Percentiles rank a stretch among this genome's conserved stretches.
These are phyloP conservation scores for Ettlia oleoabundans DNA, from an alignment of 139 green algal genomes.

Conservation along the genomic window DNA sequence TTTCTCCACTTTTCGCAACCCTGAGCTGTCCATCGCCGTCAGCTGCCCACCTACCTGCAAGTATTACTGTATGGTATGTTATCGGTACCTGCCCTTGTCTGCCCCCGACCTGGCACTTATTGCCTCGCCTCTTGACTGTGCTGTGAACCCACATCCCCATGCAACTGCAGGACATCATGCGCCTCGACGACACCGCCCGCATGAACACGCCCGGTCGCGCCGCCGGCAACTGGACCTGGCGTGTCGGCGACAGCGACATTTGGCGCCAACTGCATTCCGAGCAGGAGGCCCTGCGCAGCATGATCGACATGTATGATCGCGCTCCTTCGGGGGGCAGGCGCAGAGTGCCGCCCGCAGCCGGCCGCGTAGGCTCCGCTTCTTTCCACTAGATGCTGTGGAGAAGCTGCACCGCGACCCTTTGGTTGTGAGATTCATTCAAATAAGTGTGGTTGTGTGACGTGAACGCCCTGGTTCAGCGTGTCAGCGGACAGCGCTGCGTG, in stretches of 20 bases:
- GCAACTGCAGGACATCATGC: constrained; percentile 95
- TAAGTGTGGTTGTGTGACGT: not conserved
- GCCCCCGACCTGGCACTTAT: no score
- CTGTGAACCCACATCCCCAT: no score
- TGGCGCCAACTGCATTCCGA: constrained; percentile 27
- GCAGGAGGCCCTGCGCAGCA: constrained; percentile 14
- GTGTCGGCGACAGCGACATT: constrained; percentile 39
- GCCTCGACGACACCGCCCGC: constrained; percentile 88
- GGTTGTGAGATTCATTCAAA: no score
- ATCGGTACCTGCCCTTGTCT: no score
- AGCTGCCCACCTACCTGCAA: not conserved
- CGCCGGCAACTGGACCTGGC: constrained; percentile 91
- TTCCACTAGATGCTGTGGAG: no score
- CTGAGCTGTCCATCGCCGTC: no score
- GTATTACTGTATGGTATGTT: not conserved
- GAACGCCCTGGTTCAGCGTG: no score
- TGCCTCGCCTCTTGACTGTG: no score
- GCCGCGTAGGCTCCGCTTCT: not conserved
- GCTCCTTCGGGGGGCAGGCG: not conserved
- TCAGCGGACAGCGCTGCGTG: no score
- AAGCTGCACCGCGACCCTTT: no score
- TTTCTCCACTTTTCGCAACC: no score
- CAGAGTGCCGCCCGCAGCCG: not conserved
- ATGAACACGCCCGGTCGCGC: constrained; percentile 95
- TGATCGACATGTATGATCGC: constrained; percentile 28